phyloP scores from a whole-genome alignment of 768 basidiomycete species.

The Boletus rubescentipes region DNA sequence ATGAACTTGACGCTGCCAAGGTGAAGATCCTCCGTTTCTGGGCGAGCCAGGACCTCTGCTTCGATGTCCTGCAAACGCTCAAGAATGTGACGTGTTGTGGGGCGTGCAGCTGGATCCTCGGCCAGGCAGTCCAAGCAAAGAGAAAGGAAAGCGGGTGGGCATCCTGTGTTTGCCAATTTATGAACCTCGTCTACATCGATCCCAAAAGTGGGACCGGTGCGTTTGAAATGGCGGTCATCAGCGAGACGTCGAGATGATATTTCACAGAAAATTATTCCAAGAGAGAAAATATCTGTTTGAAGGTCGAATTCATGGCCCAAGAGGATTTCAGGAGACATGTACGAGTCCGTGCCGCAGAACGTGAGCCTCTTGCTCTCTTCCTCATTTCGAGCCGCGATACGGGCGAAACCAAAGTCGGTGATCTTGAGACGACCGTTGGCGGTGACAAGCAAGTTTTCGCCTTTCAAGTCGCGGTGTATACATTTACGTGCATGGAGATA shows the following conservation, averaged over 20 bases:
- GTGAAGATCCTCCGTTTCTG: slow-evolving; percentile 69
- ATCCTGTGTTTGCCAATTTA: slow-evolving; percentile 63
- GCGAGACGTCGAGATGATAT: slow-evolving; percentile 84
- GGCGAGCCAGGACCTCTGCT: slow-evolving; percentile 70
- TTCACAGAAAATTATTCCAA: slow-evolving; percentile 92
- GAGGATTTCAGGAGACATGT: slow-evolving; percentile 97
- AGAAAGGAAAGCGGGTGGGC: slow-evolving; percentile 73
- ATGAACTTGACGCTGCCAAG: slow-evolving; percentile 86
- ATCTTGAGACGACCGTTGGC: slow-evolving; percentile 93
- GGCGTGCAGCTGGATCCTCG: slow-evolving; percentile 64
- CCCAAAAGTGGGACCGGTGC: slow-evolving; percentile 74
- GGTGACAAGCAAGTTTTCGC: slow-evolving; percentile 95
- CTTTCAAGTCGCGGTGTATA: slow-evolving; percentile 91
- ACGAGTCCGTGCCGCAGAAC: slow-evolving; percentile 88
- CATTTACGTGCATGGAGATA: slow-evolving; percentile 94
- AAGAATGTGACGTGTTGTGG: slow-evolving; percentile 78
- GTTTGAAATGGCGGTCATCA: slow-evolving; percentile 75
- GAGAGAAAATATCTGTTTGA: slow-evolving; percentile 91
- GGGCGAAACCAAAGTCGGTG: slow-evolving; percentile 97
- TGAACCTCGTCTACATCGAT: slow-evolving; percentile 76
- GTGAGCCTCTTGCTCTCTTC: slow-evolving; percentile 86
- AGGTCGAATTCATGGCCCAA: slow-evolving; percentile 90
- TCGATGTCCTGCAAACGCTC: slow-evolving; percentile 79
- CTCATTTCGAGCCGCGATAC: slow-evolving; percentile 89
- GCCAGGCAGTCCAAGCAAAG: slow-evolving; percentile 78